Conservation (phyloP, 805 yeast genomes). For the Candida khao-thaluensis region DNA sequence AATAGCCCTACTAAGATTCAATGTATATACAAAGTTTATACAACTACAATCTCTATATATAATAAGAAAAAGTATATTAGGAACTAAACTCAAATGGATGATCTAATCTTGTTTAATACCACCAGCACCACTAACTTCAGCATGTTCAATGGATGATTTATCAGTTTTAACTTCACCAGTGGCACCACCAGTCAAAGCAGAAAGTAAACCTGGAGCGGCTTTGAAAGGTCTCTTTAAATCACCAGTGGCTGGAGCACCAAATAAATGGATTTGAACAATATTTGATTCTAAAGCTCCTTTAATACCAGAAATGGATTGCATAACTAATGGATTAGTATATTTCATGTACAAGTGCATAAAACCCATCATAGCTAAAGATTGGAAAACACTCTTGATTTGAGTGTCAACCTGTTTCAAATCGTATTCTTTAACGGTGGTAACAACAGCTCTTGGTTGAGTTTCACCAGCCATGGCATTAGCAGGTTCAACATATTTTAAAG, state of each 20-base stretch:
- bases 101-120: slow-evolving; percentile 83
- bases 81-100: too few relatives aligned
- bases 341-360: slow-evolving; percentile 98
- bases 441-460: slow-evolving; percentile 68
- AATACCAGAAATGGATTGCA: slow-evolving; percentile 89
- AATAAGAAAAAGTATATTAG: too few relatives aligned
- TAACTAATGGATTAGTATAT: slow-evolving; percentile 93
- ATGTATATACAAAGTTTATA: background rate
- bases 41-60: too few relatives aligned
- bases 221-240: slow-evolving; percentile 97
- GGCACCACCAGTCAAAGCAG: slow-evolving; percentile 61
- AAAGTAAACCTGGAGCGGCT: slow-evolving; percentile 55
- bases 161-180: slow-evolving; percentile 66
- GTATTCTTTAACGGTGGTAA: slow-evolving; percentile 92
- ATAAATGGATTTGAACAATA: slow-evolving; percentile 86
- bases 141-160: slow-evolving; percentile 79
- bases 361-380: slow-evolving; percentile 94
- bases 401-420: slow-evolving; percentile 83
- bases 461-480: slow-evolving; percentile 78
- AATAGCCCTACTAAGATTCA: background rate
- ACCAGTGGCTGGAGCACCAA: slow-evolving; percentile 78
- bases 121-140: slow-evolving; percentile 82
- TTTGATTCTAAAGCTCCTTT: slow-evolving; percentile 88
- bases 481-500: slow-evolving; percentile 86
- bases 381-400: slow-evolving; percentile 79